Percentiles rank a stretch among this genome's conserved stretches.
Evolutionary conservation across 2,329 filamentous ascomycete species (phyloP).

Genomic region (Ophiostoma australiae): DNA sequence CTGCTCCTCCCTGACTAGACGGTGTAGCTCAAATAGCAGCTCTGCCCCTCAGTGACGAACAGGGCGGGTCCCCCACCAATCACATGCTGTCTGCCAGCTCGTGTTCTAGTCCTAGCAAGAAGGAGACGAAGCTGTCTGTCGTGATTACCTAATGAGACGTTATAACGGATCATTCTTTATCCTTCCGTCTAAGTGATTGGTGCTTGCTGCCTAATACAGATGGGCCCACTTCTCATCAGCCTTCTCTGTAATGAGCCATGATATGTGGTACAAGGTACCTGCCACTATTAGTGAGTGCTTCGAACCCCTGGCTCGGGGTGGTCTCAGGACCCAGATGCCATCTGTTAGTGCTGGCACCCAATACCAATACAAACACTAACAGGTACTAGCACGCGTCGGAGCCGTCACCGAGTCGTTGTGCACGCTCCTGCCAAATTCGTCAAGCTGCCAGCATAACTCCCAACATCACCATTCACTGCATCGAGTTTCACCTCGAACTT

Average conservation of each 20-base stretch:
- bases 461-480: constrained; percentile 1
- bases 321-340: background rate
- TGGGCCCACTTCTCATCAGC: background rate
- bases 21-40: constrained; percentile 6
- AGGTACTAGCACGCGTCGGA: constrained; percentile 11
- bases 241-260: background rate
- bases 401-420: constrained; percentile 14
- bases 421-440: constrained; percentile 16
- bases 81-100: constrained; percentile 2
- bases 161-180: constrained; percentile 2
- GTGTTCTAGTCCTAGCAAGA: background rate
- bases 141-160: too few relatives aligned
- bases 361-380: constrained; percentile 17
- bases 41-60: constrained; percentile 14
- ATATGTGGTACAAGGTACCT: background rate
- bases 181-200: constrained; percentile 5
- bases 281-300: background rate
- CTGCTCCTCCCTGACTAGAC: constrained; percentile 1
- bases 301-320: background rate
- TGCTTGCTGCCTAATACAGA: background rate
- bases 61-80: constrained; percentile 10
- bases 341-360: background rate
- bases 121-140: too few relatives aligned
- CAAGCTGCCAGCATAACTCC: background rate
- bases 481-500: background rate